Base-by-base conservation (phyloP, 1,139 yeast genomes). In the Taphrina wiesneri region DNA sequence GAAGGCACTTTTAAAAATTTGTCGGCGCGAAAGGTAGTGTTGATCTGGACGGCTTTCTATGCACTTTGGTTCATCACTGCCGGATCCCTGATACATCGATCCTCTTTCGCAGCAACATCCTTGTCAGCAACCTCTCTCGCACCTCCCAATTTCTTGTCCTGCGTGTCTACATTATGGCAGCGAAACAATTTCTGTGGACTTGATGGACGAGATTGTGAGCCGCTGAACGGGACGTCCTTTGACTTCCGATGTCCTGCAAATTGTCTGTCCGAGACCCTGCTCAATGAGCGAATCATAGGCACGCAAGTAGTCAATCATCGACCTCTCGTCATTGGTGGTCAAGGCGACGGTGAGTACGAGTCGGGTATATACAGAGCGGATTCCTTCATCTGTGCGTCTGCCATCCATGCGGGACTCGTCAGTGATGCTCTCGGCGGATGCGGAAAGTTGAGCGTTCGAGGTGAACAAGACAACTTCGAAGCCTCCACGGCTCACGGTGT, bases 341-440 rank as follows among this genome's bases (percentile, higher is more conserved):
- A 89, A 0, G 72, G 78, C 23, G 64, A 45, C 15, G 30, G 41
- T 11, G 56, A 47, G 26, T 17, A 47, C 26, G 28, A 32, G 28
- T 39, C 49, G 15, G 59, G 59, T n/a, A 32, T 47, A n/a, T 93
- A 90, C 73, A 80, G 99, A 68, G 93, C 90, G 0, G 99, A 93
- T 75, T 88, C 96, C 0, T 91, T 80, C 73, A 86, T 93, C 0
- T 93, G 99, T 76, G 95, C 92, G 0, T 87, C 97, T 0, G 98
- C 96, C 0, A 84, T 88, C 2, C 97, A 92, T 75, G 86, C 92
- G 1, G 97, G 97, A 0, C 73, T 86, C 0, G 77, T 91, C 0
- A 86, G 95, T 0, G 87, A 93, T 25, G 74, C 81, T 52, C 78
- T 78, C 69, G 99, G 99, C 1, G 98, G 98, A 0, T 87, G 96